Conservation (phyloP, 495 filamentous ascomycete genomes). For the Poronia punctata region DNA sequence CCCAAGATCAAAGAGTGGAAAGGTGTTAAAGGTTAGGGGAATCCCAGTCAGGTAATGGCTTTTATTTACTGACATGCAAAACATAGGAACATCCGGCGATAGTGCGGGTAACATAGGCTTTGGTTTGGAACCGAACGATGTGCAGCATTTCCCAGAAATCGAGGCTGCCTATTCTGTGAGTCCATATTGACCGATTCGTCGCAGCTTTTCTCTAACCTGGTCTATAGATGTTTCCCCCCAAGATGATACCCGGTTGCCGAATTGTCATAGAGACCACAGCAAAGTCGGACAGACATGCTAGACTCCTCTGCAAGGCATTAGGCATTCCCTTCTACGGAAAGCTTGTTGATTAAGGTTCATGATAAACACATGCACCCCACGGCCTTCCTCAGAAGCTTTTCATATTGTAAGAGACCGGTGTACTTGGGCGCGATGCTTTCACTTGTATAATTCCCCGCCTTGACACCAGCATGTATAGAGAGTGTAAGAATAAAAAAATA, state of each 20-base stretch:
- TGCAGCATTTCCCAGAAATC: conserved; percentile 84
- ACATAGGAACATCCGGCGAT: conserved; percentile 57
- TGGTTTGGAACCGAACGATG: conserved; percentile 62
- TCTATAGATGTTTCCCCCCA: conserved; percentile 63
- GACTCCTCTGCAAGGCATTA: conserved; percentile 70
- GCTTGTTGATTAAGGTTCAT: conserved; percentile 27
- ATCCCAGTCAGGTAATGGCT: neutral
- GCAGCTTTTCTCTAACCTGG: conserved; percentile 20
- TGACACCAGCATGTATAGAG: conserved; percentile 17
- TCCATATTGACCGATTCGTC: conserved; percentile 18
- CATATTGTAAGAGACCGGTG: neutral
- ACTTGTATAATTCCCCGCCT: conserved; percentile 4
- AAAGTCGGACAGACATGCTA: conserved; percentile 83
- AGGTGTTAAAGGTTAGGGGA: conserved; percentile 62
- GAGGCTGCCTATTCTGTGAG: conserved; percentile 89
- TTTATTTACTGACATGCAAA: conserved; percentile 3
- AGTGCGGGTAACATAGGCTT: conserved; percentile 79
- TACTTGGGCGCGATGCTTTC: neutral
- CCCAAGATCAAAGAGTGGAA: conserved; percentile 93
- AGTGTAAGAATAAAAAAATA: too few relatives aligned
- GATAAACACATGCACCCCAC: too few relatives aligned
- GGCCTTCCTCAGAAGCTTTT: neutral
- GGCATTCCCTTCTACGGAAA: conserved; percentile 83
- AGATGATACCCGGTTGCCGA: conserved; percentile 89
- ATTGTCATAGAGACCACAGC: conserved; percentile 84